Evolutionary conservation across 2,329 filamentous ascomycete genomes (phyloP), one percentile per base, ranked within the genome.

Genomic region (Aureobasidium sp.): DNA sequence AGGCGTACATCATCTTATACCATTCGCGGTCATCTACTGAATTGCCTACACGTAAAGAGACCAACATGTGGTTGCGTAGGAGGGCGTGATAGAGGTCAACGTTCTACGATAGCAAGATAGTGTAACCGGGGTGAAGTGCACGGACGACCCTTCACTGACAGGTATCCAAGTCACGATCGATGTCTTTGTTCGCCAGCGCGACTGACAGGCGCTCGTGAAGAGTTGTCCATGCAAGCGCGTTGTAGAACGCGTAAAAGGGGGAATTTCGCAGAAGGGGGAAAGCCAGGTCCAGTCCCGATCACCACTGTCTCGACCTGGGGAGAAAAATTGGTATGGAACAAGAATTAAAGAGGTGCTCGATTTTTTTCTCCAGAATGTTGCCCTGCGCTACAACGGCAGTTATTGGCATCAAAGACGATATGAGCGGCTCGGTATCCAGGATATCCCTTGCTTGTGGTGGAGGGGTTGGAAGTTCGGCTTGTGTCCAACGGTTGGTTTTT

Each of bases 201-300:
- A 41, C 21, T 42, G 45, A 59, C 55, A 59, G 36, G 36, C 34
- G 34, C 34, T 44, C 47, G 47, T 42, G 57, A 50, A 50, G 47
- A 50, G 16, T 52, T 60, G 57, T 37, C 44, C 57, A 60, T 60
- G 57, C 57, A 60, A 36, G 57, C 39, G 47, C 57, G 57, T 60
- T 60, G 57, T 36, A 52, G 54, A 52, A 60, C 57, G 57, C 57
- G 57, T 52, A n/a, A 60, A 60, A 52, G 57, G 57, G 45, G 57
- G 57, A 21, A 37, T 3, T 42, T 42, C 25, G 21, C 5, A 21
- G 36, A 34, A 42, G 47, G 47, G 21, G 36, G 13, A 29, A 52
- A 34, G 36, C 57, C 47, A 34, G 36, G 16, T 59, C 54, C 42
- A 21, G 13, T 27, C 47, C 45, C 44, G 57, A 36, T 15, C 27